Evolutionary conservation across 768 basidiomycete genomes (phyloP), one percentile per base, ranked within the genome.

Genomic region (Chalciporus chontae): DNA sequence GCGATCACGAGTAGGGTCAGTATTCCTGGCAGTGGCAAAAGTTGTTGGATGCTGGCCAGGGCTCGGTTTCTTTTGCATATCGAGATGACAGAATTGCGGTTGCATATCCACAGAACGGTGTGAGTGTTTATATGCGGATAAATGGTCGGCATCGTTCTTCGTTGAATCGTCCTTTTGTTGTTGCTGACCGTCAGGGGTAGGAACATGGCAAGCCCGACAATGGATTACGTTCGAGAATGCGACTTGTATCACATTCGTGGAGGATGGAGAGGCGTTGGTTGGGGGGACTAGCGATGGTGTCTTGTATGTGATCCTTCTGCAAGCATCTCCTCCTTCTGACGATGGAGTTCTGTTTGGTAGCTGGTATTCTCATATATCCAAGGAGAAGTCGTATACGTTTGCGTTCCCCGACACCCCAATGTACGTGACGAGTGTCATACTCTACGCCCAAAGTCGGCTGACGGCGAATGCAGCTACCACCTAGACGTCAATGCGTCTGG

Each of bases 271-370:
- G 34, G 82, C 79, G 42, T 67, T 87, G 40, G 67, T 87, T 18
- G 85, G 86, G 1, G 86, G 84, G 2, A 86, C 86, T 27, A 75
- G 74, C 47, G 85, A 87, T 56, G 85, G 85, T 11, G 80, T 82
- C 15, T 57, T 87, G 85, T 86, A 64, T 48, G 81, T 17, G 57
- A 9, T 8, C 34, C 39, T 39, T n/a, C 17, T 46, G 26, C 24
- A 7, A 24, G 8, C 23, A 39, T 23, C 19, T 15, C 34, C 34
- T 1, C 26, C 13, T 8, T 19, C 34, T 67, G 9, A 69, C 21
- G 31, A 44, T 17, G 27, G 13, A 18, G 27, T 29, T 42, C 13
- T 29, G 38, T 38, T 23, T 47, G n/a, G n/a, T n/a, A 85, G 84
- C 51, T 86, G 85, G 85, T 76, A 81, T 61, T 84, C 79, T 56